Conservation (phyloP, 1,284 basidiomycete species). For the Naganishia albida region DNA sequence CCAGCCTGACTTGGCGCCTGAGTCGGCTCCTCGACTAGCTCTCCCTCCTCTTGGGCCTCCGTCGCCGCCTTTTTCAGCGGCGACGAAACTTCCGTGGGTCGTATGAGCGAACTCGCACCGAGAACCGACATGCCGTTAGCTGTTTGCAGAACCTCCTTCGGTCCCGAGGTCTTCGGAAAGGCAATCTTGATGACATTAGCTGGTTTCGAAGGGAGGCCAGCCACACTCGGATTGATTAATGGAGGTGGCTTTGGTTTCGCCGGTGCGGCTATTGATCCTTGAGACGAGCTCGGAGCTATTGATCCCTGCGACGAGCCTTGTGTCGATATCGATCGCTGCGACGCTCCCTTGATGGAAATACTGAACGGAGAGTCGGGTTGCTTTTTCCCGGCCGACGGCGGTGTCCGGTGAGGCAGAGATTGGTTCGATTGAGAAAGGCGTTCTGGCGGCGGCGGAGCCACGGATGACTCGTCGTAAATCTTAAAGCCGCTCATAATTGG, state of each 20-base stretch:
- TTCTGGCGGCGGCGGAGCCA: too few relatives aligned
- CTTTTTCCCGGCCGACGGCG: too few relatives aligned
- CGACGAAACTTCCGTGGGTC: not conserved
- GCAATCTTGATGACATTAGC: not conserved
- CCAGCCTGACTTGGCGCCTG: not conserved
- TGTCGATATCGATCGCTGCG: not conserved
- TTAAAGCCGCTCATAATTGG: too few relatives aligned
- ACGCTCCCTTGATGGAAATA: not conserved
- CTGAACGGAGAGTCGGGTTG: not conserved
- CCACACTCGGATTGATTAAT: not conserved
- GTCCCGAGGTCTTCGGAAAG: not conserved
- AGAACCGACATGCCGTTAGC: not conserved
- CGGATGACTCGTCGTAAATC: too few relatives aligned
- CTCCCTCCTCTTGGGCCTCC: conserved; percentile 19
- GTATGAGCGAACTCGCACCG: not conserved
- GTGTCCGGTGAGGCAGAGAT: too few relatives aligned
- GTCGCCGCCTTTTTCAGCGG: not conserved
- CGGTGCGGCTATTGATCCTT: too few relatives aligned
- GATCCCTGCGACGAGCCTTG: not conserved
- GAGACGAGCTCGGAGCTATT: too few relatives aligned
- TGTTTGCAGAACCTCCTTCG: not conserved
- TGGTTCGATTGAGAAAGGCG: too few relatives aligned
- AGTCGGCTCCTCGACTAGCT: conserved; percentile 2
- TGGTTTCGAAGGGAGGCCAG: not conserved
- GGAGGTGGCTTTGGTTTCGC: not conserved